Evolutionary conservation across 768 basidiomycete species (phyloP).

Genomic region (Pisolithus orientalis): DNA sequence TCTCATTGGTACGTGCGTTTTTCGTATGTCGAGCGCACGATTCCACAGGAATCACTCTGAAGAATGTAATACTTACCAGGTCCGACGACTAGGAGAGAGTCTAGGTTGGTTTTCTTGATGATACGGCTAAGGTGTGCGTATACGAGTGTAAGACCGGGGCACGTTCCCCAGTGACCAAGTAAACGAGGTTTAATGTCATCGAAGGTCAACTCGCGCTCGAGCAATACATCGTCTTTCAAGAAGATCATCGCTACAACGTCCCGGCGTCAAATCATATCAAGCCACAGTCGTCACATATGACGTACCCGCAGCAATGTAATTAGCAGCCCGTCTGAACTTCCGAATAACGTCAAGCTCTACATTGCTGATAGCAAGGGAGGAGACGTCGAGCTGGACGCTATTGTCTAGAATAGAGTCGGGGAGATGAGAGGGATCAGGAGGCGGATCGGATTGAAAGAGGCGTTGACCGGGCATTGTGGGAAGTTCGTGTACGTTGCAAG

Average conservation of each 20-base stretch:
- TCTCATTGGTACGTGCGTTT: too few relatives aligned
- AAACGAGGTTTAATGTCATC: conserved; percentile 79
- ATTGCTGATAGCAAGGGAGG: conserved; percentile 38
- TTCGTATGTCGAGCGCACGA: too few relatives aligned
- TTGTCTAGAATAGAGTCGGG: conserved; percentile 50
- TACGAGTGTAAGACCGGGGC: conserved; percentile 67
- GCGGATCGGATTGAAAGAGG: conserved; percentile 57
- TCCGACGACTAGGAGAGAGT: conserved; percentile 74
- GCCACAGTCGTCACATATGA: neutral
- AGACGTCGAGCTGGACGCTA: conserved; percentile 39
- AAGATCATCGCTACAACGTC: conserved; percentile 69
- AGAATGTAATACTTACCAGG: conserved; percentile 41
- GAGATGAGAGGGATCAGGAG: conserved; percentile 62
- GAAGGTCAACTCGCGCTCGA: conserved; percentile 50
- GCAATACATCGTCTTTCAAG: conserved; percentile 62
- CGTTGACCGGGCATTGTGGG: conserved; percentile 51
- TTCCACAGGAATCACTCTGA: too few relatives aligned
- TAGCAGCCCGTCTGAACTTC: conserved; percentile 54
- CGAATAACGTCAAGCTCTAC: conserved; percentile 48
- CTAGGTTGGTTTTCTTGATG: conserved; percentile 51
- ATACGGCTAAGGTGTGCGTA: conserved; percentile 68
- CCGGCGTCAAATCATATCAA: conserved; percentile 1
- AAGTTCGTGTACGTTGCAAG: neutral
- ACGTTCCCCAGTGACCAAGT: conserved; percentile 82
- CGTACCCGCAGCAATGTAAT: conserved; percentile 68